Conservation (phyloP, 2,329 filamentous ascomycete genomes). For the Seiridium cupressi region DNA sequence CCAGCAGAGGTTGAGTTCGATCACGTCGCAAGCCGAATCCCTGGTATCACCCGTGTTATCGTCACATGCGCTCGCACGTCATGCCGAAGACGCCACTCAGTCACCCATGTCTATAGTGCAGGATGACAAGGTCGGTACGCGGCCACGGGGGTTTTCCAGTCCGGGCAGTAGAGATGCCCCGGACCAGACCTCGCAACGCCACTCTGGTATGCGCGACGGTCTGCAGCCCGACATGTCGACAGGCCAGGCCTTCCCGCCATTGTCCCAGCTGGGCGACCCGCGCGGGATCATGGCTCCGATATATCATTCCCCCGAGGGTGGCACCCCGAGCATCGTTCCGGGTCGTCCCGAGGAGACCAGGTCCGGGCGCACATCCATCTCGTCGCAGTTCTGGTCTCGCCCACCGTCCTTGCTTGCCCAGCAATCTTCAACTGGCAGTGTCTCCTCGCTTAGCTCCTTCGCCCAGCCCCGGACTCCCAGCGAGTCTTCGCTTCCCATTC, state of each 20-base stretch:
- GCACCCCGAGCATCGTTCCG: conserved; percentile 16
- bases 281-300: conserved; percentile 14
- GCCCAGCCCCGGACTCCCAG: conserved; percentile 42
- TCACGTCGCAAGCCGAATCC: conserved; percentile 43
- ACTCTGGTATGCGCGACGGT: conserved; percentile 18
- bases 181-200: conserved; percentile 13
- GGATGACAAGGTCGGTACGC: conserved; percentile 24
- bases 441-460: conserved; percentile 38
- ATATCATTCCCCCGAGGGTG: conserved; percentile 23
- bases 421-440: conserved; percentile 42
- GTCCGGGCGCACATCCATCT: conserved; percentile 15
- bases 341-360: conserved; percentile 13
- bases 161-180: conserved; percentile 25
- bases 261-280: conserved; percentile 15
- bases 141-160: conserved; percentile 24
- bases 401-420: conserved; percentile 44
- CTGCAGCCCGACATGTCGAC: conserved; percentile 17
- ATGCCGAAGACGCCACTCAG: conserved; percentile 39
- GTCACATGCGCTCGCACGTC: conserved; percentile 31
- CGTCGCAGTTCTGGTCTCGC: conserved; percentile 25
- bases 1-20: conserved; percentile 47
- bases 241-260: conserved; percentile 15
- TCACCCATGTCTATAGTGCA: conserved; percentile 40
- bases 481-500: conserved; percentile 53
- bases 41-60: conserved; percentile 39